Conservation (phyloP, 768 basidiomycete genomes). For the Coprinellus micaceus region DNA sequence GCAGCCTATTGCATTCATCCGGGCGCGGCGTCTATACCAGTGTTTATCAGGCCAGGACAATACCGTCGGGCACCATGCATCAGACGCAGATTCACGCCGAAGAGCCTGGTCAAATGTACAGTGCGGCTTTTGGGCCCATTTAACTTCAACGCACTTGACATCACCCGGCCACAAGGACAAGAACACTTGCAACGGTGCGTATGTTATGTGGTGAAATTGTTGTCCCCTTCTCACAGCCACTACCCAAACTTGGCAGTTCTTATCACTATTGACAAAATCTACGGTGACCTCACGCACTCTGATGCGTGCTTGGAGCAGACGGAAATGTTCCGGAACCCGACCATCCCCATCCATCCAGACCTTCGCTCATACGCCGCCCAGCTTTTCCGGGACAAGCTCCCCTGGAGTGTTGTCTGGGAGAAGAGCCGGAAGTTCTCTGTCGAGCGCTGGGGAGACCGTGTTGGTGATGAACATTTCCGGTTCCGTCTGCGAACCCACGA, state of each 20-base stretch:
- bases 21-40: slow-evolving; percentile 6
- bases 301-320: slow-evolving; percentile 10
- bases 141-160: slow-evolving; percentile 12
- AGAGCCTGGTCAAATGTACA: slow-evolving; percentile 17
- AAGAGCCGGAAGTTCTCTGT: background rate
- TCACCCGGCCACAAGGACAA: background rate
- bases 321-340: slow-evolving; percentile 12
- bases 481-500: slow-evolving; percentile 17
- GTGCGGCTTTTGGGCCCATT: slow-evolving; percentile 13
- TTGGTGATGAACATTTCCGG: slow-evolving; percentile 16
- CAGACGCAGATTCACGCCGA: slow-evolving; percentile 10
- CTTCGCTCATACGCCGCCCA: slow-evolving; percentile 12
- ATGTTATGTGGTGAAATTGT: background rate
- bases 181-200: background rate
- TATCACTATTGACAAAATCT: slow-evolving; percentile 16
- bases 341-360: background rate
- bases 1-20: background rate
- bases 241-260: background rate
- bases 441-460: background rate
- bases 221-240: background rate
- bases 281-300: slow-evolving; percentile 17
- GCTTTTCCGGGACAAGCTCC: slow-evolving; percentile 17
- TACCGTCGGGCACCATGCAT: slow-evolving; percentile 7
- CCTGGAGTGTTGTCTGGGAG: background rate
- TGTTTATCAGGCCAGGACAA: slow-evolving; percentile 16